phyloP scores from a whole-genome alignment of 2,329 filamentous ascomycete species.

The Endoconidiophora polonica region DNA sequence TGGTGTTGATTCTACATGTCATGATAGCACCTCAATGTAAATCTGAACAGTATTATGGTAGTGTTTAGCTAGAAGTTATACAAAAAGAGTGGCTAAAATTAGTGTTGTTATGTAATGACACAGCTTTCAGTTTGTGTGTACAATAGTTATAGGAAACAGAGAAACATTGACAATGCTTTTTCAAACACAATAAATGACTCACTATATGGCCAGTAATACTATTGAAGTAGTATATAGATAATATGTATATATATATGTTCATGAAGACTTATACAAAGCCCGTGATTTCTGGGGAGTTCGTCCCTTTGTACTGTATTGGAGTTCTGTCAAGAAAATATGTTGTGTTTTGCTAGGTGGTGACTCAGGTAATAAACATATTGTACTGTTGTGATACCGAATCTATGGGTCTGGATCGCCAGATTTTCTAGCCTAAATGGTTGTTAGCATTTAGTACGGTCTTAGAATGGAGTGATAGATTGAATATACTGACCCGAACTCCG shows the following conservation, averaged over 20 bases:
- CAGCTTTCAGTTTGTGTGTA: too few species aligned
- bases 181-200: neutral
- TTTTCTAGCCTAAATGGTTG: slow-evolving; percentile 30
- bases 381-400: slow-evolving; percentile 11
- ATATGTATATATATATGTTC: too few species aligned
- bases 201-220: neutral
- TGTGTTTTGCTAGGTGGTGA: too few species aligned
- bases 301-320: slow-evolving; percentile 2
- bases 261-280: too few species aligned
- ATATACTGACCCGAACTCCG: slow-evolving; percentile 43
- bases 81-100: too few species aligned
- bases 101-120: too few species aligned
- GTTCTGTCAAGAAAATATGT: neutral
- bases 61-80: too few species aligned
- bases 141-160: too few species aligned
- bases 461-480: neutral
- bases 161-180: too few species aligned
- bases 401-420: slow-evolving; percentile 37
- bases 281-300: neutral
- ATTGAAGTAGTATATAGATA: neutral
- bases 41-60: neutral
- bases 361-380: too few species aligned
- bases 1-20: too few species aligned
- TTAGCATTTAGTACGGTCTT: slow-evolving; percentile 13
- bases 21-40: neutral